Base-by-base conservation (phyloP, 371 early-diverging fungal species). In the Choanephora cucurbitarum region DNA sequence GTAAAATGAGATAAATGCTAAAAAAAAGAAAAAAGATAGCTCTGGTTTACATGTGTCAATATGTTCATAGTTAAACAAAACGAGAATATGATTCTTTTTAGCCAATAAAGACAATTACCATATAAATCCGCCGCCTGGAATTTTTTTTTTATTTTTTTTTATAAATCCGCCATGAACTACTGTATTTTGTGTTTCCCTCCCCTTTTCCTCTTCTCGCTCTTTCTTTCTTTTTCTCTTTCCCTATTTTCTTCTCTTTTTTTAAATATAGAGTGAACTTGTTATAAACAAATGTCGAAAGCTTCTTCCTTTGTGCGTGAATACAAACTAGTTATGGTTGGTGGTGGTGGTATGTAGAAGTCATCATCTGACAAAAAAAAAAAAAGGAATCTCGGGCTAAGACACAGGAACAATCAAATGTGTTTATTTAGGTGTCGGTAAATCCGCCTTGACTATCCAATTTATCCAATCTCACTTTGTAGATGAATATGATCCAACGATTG, bases 401-500 rank as follows among this genome's bases (percentile, higher is more conserved):
- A 22, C 9, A n/a, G n/a, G n/a, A n/a, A n/a, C n/a, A n/a, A n/a
- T n/a, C n/a, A n/a, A n/a, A n/a, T n/a, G n/a, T 44, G 3, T 17
- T 6, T 19, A 14, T 43, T n/a, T 43, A 85, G 84, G 83, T 69
- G 89, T 89, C 52, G 89, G 85, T 53, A 87, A 94, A 79, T 91
- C 92, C 18, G 93, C 95, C 49, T 75, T 94, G 21, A 91, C 95
- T 5, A 92, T 93, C 39, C 91, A 91, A 62, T 94, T 93, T 67
- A 91, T 94, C 42, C 92, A 91, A 70, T 87, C 89, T 7, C 89
- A 90, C 55, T 95, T 94, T 66, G 89, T 91, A 31, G 92, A 94
- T 61, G 93, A 93, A 58, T 93, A 95, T 61, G 96, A 94, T 66
- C 95, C 95, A 40, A 95, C 95, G 2, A 94, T 95, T 50, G 94